These are phyloP conservation scores for Rutstroemia sydowiana DNA, from an alignment of 2,329 filamentous ascomycete species.

Conservation along the genomic window DNA sequence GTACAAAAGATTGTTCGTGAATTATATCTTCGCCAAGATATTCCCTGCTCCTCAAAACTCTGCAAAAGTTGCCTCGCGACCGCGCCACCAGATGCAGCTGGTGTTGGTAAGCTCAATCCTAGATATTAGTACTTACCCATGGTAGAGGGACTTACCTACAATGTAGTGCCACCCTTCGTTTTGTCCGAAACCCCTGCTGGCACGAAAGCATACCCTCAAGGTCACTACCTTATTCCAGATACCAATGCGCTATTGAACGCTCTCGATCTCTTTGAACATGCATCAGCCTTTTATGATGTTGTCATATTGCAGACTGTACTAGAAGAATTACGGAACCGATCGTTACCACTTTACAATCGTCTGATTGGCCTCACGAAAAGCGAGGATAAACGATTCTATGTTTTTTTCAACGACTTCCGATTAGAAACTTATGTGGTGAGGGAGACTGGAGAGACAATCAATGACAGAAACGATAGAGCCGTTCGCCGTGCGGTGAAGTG, in stretches of 20 bases:
- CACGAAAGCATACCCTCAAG: constrained; percentile 73
- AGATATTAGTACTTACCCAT: background rate
- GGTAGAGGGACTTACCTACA: background rate
- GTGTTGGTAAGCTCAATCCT: constrained; percentile 51
- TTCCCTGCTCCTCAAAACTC: constrained; percentile 89
- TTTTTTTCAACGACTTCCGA: constrained; percentile 98
- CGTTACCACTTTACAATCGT: constrained; percentile 89
- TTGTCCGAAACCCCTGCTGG: constrained; percentile 83
- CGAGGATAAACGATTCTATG: constrained; percentile 94
- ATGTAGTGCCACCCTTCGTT: constrained; percentile 68
- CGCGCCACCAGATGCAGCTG: constrained; percentile 72
- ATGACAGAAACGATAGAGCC: constrained; percentile 92
- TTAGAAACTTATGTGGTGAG: constrained; percentile 81
- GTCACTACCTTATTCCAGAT: constrained; percentile 91
- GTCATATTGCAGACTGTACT: constrained; percentile 92
- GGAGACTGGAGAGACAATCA: constrained; percentile 75
- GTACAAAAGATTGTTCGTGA: constrained; percentile 98
- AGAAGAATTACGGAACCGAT: constrained; percentile 91
- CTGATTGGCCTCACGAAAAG: constrained; percentile 86
- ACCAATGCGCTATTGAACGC: constrained; percentile 92
- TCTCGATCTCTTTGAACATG: constrained; percentile 95
- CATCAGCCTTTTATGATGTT: constrained; percentile 91
- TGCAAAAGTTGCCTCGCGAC: constrained; percentile 68
- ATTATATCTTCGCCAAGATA: constrained; percentile 91
- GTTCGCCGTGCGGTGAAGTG: constrained; percentile 80